Percentiles rank a stretch among this genome's conserved stretches.
phyloP scores from a whole-genome alignment of 495 filamentous ascomycete genomes.

The Hyaloscypha hepaticicola region DNA sequence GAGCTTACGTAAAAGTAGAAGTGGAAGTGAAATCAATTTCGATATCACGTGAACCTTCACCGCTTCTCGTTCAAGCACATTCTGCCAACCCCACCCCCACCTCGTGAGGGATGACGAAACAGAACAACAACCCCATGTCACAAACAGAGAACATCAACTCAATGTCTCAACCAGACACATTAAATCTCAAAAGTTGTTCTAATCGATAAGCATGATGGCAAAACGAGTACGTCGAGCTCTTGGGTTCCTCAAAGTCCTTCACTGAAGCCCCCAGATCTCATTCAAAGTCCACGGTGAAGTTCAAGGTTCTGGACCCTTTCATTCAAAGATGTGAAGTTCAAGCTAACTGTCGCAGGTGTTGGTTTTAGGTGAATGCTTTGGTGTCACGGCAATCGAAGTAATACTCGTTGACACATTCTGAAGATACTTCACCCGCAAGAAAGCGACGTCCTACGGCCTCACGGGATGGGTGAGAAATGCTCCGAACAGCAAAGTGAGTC shows the following conservation, averaged over 20 bases:
- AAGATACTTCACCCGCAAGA: slow-evolving; percentile 70
- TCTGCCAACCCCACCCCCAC: neutral
- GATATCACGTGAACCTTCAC: neutral
- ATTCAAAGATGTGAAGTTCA: neutral
- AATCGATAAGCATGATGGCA: neutral
- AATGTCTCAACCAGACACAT: neutral
- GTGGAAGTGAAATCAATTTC: neutral
- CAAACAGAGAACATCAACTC: neutral
- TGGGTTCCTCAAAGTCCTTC: neutral
- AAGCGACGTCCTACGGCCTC: slow-evolving; percentile 61
- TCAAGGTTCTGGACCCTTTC: slow-evolving; percentile 9
- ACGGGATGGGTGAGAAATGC: slow-evolving; percentile 84
- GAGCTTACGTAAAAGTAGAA: too few species aligned
- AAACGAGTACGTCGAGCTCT: slow-evolving; percentile 9
- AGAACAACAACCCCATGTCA: neutral
- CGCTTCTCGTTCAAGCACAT: neutral
- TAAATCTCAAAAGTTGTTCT: neutral
- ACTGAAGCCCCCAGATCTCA: slow-evolving; percentile 6
- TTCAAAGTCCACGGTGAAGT: slow-evolving; percentile 23
- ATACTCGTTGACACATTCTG: neutral
- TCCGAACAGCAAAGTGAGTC: slow-evolving; percentile 61
- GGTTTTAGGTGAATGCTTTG: slow-evolving; percentile 17
- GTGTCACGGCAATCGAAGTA: too few species aligned
- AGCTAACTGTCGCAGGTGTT: slow-evolving; percentile 13
- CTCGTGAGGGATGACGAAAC: neutral